Percentiles rank a stretch among this genome's conserved stretches.
These are phyloP conservation scores for Allium cepa DNA, from an alignment of 106 monocot species.

Conservation along the genomic window DNA sequence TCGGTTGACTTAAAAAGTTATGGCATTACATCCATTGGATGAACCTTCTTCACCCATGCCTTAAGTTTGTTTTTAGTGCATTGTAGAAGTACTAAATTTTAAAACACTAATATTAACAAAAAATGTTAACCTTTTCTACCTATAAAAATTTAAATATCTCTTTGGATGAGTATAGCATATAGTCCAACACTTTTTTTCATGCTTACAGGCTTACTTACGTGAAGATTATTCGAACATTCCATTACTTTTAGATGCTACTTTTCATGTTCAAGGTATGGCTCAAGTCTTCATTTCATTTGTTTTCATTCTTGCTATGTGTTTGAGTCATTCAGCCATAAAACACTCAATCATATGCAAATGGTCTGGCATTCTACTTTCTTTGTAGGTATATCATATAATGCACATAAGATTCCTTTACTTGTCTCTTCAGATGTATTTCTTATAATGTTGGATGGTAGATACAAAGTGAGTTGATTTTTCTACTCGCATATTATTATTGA, in stretches of 20 bases:
- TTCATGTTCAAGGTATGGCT: constrained; percentile 97
- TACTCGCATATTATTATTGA: too few relatives aligned
- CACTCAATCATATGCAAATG: neutral
- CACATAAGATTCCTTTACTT: too few relatives aligned
- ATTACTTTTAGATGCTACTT: constrained; percentile 89
- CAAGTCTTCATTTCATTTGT: too few relatives aligned
- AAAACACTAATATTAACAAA: neutral
- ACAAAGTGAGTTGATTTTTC: too few relatives aligned
- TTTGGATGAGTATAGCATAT: neutral
- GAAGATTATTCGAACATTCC: constrained; percentile 89
- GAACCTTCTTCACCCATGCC: constrained; percentile 89
- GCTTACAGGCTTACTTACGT: constrained; percentile 81
- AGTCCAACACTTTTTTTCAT: too few relatives aligned
- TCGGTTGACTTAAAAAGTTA: constrained; percentile 84
- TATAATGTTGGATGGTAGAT: too few relatives aligned
- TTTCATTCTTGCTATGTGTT: too few relatives aligned
- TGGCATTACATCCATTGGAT: constrained; percentile 75
- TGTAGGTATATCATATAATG: constrained; percentile 84
- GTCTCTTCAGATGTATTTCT: too few relatives aligned
- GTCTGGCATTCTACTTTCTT: neutral
- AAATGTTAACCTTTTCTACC: neutral
- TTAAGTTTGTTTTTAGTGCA: neutral
- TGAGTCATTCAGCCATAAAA: too few relatives aligned
- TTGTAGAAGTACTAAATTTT: too few relatives aligned
- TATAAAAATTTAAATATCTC: neutral